phyloP scores from a whole-genome alignment of 2,329 filamentous ascomycete genomes.

The Leptographium galeiforme region DNA sequence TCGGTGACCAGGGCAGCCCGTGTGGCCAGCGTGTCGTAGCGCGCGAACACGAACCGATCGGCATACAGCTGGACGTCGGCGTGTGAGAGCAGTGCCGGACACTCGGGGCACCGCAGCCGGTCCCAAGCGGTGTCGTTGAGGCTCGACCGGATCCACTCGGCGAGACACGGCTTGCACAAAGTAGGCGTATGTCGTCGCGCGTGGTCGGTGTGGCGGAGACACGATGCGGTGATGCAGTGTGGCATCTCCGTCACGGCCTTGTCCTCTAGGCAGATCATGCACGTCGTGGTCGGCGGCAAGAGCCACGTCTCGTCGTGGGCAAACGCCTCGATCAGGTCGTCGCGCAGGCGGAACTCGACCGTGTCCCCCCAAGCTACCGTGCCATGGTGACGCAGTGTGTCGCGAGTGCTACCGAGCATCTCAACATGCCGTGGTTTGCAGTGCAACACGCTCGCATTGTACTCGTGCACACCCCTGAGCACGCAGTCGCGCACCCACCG shows the following conservation, averaged over 20 bases:
- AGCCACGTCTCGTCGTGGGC: slow-evolving; percentile 20
- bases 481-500: slow-evolving; percentile 8
- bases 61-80: slow-evolving; percentile 19
- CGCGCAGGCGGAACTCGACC: slow-evolving; percentile 18
- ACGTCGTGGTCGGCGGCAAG: slow-evolving; percentile 17
- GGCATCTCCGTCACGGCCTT: slow-evolving; percentile 22
- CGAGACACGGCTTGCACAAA: slow-evolving; percentile 20
- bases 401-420: slow-evolving; percentile 5
- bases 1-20: slow-evolving; percentile 15
- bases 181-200: slow-evolving; percentile 12
- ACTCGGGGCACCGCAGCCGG: slow-evolving; percentile 22
- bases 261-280: slow-evolving; percentile 21
- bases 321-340: slow-evolving; percentile 15
- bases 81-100: slow-evolving; percentile 16
- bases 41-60: slow-evolving; percentile 15
- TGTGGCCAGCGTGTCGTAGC: slow-evolving; percentile 22
- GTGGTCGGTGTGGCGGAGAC: slow-evolving; percentile 8
- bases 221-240: slow-evolving; percentile 15
- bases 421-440: slow-evolving; percentile 11
- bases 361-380: slow-evolving; percentile 13
- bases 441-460: background rate
- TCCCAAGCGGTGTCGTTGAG: slow-evolving; percentile 19
- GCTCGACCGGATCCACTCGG: slow-evolving; percentile 20
- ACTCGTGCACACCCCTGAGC: slow-evolving; percentile 4
- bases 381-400: background rate